Percentiles rank a stretch among this genome's conserved stretches.
Conservation (phyloP, 805 yeast species). For the Pichia manshurica region DNA sequence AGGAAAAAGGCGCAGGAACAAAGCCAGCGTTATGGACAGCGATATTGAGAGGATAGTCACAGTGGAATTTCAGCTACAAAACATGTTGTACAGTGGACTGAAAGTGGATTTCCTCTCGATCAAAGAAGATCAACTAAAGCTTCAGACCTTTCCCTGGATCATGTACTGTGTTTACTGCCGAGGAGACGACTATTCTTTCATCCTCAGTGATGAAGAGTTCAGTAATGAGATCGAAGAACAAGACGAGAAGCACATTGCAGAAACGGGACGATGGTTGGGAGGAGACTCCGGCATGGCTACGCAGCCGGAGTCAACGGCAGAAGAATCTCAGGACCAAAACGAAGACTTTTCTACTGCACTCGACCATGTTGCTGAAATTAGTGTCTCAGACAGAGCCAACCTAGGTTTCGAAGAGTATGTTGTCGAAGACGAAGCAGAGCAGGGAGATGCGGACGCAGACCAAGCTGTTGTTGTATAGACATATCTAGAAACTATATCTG, state of each 20-base stretch:
- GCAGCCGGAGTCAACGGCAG: not conserved
- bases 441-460: too few relatives aligned
- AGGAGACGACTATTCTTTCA: conserved; percentile 26
- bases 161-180: conserved; percentile 44
- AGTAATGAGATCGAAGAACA: conserved; percentile 12
- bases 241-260: not conserved
- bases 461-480: too few relatives aligned
- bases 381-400: not conserved
- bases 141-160: conserved; percentile 71
- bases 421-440: conserved; percentile 20
- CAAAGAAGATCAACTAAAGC: conserved; percentile 54
- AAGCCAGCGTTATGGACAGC: not conserved
- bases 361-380: conserved; percentile 9
- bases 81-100: conserved; percentile 59
- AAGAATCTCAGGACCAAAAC: not conserved
- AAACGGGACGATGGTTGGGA: not conserved
- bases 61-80: conserved; percentile 52
- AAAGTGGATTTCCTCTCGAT: conserved; percentile 63
- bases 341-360: conserved; percentile 12
- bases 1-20: conserved; percentile 27
- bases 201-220: conserved; percentile 23
- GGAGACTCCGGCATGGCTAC: too few relatives aligned
- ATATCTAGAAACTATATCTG: too few relatives aligned
- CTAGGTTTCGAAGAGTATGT: conserved; percentile 26
- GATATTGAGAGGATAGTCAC: conserved; percentile 13